Percentiles rank a stretch among this genome's conserved stretches.
Evolutionary conservation across 2,329 filamentous ascomycete species (phyloP).

Genomic region (Xylariales sp.): DNA sequence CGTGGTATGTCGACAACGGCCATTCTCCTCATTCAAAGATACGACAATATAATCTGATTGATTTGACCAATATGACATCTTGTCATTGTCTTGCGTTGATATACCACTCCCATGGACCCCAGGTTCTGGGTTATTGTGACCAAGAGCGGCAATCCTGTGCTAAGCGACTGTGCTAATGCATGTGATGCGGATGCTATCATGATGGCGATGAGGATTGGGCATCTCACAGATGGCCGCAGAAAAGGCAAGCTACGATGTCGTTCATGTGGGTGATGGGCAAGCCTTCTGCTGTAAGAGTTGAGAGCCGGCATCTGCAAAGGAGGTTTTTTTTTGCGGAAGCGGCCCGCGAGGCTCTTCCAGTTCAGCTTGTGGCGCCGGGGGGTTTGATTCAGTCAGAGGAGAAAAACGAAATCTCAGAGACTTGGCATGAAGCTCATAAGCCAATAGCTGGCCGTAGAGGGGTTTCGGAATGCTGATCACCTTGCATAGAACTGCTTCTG

Average conservation of each 20-base stretch:
- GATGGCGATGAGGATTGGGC: not conserved
- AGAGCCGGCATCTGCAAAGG: conserved; percentile 23
- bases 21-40: conserved; percentile 47
- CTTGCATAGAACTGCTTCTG: conserved; percentile 26
- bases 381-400: conserved; percentile 1
- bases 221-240: conserved; percentile 43
- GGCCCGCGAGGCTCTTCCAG: conserved; percentile 2
- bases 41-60: conserved; percentile 27
- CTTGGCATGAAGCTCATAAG: conserved; percentile 32
- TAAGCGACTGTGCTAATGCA: conserved; percentile 18
- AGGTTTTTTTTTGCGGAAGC: conserved; percentile 22
- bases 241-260: conserved; percentile 35
- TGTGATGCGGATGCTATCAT: conserved; percentile 26
- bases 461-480: conserved; percentile 29
- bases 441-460: conserved; percentile 33
- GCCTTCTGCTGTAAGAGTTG: conserved; percentile 10
- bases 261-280: conserved; percentile 31
- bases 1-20: conserved; percentile 40
- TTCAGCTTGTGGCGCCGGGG: too few relatives aligned
- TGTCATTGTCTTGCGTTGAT: not conserved
- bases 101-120: not conserved
- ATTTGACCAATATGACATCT: conserved; percentile 18
- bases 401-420: conserved; percentile 5
- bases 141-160: not conserved
- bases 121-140: not conserved